Evolutionary conservation across 2,329 filamentous ascomycete genomes (phyloP).

Genomic region (Alternaria consortialis): DNA sequence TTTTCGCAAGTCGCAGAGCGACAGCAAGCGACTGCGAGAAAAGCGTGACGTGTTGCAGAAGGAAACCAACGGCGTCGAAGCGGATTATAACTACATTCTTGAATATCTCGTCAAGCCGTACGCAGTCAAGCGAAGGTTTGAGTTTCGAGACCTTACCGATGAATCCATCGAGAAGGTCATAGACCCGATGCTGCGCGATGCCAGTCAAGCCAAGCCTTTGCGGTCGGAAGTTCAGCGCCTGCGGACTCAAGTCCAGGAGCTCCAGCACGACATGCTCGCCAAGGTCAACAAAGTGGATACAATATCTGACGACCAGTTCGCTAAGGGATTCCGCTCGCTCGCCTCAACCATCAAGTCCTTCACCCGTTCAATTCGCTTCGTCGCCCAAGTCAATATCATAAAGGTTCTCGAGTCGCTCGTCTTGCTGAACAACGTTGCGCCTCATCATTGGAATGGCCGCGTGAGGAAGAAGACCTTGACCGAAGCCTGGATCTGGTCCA

Average conservation of each 20-base stretch:
- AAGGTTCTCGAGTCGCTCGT: not conserved
- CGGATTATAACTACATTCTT: no score
- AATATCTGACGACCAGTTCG: conserved; percentile 26
- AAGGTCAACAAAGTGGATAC: conserved; percentile 23
- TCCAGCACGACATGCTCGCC: conserved; percentile 26
- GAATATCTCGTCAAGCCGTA: no score
- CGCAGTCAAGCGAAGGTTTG: no score
- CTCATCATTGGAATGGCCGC: conserved; percentile 14
- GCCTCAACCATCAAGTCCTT: conserved; percentile 23
- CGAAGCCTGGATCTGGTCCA: conserved; percentile 29
- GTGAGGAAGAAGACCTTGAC: conserved; percentile 20
- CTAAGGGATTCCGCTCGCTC: conserved; percentile 21
- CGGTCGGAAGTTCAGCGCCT: not conserved
- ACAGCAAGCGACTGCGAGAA: no score
- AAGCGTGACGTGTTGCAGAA: no score
- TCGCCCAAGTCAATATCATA: not conserved
- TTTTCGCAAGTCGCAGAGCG: no score
- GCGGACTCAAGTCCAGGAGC: not conserved
- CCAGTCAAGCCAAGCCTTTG: no score
- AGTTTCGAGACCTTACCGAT: no score
- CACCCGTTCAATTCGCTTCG: conserved; percentile 15
- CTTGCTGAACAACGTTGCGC: not conserved
- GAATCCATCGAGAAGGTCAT: no score
- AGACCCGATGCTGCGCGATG: no score
- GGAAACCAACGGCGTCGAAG: no score